Conservation (phyloP, 2,329 filamentous ascomycete genomes). For the Aspergillus ruber region DNA sequence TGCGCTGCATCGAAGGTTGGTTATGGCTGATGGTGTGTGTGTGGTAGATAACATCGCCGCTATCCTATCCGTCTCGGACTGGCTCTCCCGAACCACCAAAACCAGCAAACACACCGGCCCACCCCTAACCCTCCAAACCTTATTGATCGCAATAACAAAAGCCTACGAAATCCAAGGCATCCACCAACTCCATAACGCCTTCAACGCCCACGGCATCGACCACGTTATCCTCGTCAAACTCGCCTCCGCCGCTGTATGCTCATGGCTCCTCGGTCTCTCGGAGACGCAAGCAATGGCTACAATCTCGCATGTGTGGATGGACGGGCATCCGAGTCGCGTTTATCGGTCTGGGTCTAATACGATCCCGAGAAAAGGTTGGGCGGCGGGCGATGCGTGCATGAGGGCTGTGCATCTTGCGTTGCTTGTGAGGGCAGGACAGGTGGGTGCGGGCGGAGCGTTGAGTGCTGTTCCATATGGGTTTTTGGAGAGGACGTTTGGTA, state of each 20-base stretch:
- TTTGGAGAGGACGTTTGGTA: conserved; percentile 18
- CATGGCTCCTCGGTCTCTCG: conserved; percentile 31
- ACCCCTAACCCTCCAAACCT: conserved; percentile 25
- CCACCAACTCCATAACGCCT: conserved; percentile 31
- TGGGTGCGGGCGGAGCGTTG: conserved; percentile 23
- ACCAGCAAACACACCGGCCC: conserved; percentile 8
- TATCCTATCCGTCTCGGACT: conserved; percentile 31
- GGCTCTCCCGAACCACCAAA: conserved; percentile 16
- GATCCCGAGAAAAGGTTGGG: conserved; percentile 38
- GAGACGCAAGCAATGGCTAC: conserved; percentile 28
- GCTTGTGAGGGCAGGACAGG: conserved; percentile 21
- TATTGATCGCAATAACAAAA: conserved; percentile 33
- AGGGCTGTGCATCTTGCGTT: conserved; percentile 34
- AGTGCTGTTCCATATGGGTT: conserved; percentile 33
- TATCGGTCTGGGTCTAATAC: conserved; percentile 32
- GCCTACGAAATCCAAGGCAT: conserved; percentile 40
- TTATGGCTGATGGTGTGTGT: not conserved
- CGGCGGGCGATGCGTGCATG: conserved; percentile 36
- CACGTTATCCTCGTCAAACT: conserved; percentile 39
- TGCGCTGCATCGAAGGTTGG: no score
- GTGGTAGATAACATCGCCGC: conserved; percentile 34
- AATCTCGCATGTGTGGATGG: conserved; percentile 36
- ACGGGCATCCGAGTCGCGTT: conserved; percentile 30
- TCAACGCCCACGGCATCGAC: conserved; percentile 37
- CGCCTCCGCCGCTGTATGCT: conserved; percentile 33